Base-by-base conservation (phyloP, 2,329 filamentous ascomycete genomes). In the Sclerotinia sclerotiorum region DNA sequence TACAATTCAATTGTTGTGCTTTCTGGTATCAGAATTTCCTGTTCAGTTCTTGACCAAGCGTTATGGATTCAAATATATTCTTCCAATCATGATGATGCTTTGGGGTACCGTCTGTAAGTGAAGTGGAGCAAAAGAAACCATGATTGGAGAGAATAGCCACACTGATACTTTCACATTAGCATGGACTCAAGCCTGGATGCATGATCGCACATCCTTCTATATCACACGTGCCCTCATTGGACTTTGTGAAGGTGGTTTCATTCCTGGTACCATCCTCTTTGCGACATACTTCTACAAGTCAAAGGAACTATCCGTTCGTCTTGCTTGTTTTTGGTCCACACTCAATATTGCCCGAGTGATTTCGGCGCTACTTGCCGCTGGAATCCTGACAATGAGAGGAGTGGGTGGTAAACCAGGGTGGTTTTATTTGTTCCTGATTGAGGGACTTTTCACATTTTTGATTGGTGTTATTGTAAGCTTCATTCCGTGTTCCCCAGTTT, bases 231-330 rank as follows among this genome's bases (percentile, higher is more conserved):
- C 75, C 24, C 65, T 77, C 1, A 71, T 77, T 27, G 75, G 74
- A 39, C 70, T 75, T 15, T 63, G 75, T 35, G 72, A 77, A 63
- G 74, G 76, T 52, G 79, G 86, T 3, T 89, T 90, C 71, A 89
- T 89, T 68, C 86, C 87, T 7, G 86, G 85, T 74, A 74, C 76
- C 39, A 85, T 89, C 65, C 79, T 88, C 0, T 91, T 90, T 74
- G 81, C 91, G 1, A 87, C 84, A 39, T 92, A 92, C 76, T 92
- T 88, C 79, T 92, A 91, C 78, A 91, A 85, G 15, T 84, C 86
- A 2, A 83, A 82, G 69, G 84, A 91, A 77, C 81, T 92, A 1
- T 88, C 89, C 0, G 82, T 85, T 49, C 83, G 90, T 0, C 79
- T 92, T 32, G 86, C 85, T 65, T 90, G 84, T 79, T 91, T 91